Base-by-base conservation (phyloP, 305 asterid species). In the Salvia sclarea region DNA sequence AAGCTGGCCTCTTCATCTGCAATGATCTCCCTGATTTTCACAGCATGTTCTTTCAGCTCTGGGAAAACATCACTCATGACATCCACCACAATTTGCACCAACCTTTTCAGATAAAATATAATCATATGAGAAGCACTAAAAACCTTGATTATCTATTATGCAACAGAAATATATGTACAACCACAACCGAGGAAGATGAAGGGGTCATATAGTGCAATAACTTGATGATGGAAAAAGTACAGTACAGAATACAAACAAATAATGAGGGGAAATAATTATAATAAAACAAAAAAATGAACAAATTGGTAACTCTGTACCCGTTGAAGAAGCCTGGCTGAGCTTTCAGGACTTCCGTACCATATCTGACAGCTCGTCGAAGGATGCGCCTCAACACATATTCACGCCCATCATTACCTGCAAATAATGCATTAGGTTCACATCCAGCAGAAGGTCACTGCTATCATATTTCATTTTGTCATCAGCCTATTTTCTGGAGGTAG, bases 361-460 rank as follows among this genome's bases (percentile, higher is more conserved):
- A 91, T 77, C 97, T 92, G 58, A 89, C 99, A 72, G 97, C 99
- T 70, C 96, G 89, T 13, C 97, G 93, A 59, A 94, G 94, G 69
- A 94, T 94, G 65, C 99, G 97, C 74, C 99, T 84, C 68, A 94
- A 81, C 59, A 91, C 98, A 81, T 91, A 94, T 66, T 94, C 99
- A 64, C 99, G 99, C 22, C 97, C 98, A 81, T 91, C 99, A 60
- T 91, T 94, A 64, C 99, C 99, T 93, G 86, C 66, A 70, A 16
- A 74, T 52, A 59, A 48, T 40, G 43, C 50, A 70, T 48, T 53
- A 37, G 45, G 35, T 62, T 58, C n/a, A 63, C 48, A 44, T 40
- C 40, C 61, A 44, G 45, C 55, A 28, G 47, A 53, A 56, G 18
- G 31, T 49, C 44, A 49, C 67, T 9, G 66, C 52, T 43, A 55